Percentiles rank a stretch among this genome's conserved stretches.
Evolutionary conservation across 2,329 filamentous ascomycete species (phyloP).

Genomic region (Aspergillus pseudoviridinutans): DNA sequence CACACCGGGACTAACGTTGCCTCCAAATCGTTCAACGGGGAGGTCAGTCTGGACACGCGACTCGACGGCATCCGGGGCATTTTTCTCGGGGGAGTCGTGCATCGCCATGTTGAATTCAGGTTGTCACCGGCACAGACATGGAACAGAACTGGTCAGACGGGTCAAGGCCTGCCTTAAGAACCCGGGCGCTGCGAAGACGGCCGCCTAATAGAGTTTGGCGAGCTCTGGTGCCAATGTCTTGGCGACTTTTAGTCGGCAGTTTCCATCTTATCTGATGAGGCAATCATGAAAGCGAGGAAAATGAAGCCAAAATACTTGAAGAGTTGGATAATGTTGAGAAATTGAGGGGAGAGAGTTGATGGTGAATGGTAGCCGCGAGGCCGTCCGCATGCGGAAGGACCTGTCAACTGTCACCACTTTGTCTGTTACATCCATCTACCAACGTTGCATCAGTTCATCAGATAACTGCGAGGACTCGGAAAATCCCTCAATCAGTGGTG

Average conservation of each 20-base stretch:
- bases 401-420: no score
- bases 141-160: background rate
- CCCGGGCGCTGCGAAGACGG: background rate
- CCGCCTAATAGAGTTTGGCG: background rate
- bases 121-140: background rate
- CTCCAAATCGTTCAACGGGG: background rate
- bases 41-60: background rate
- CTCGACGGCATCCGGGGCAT: background rate
- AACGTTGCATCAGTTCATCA: background rate
- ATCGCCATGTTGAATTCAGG: background rate
- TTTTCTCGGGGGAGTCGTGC: background rate
- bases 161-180: background rate
- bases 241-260: background rate
- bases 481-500: background rate
- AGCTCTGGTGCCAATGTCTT: background rate
- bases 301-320: background rate
- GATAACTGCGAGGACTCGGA: background rate
- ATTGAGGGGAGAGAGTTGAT: background rate
- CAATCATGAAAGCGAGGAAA: background rate
- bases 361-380: background rate
- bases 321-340: background rate
- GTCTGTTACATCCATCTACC: background rate
- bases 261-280: slow-evolving; percentile 7
- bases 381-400: background rate
- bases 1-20: slow-evolving; percentile 3